Evolutionary conservation across 345 rosid species (phyloP), one percentile per base, ranked within the genome.

Genomic region (Hypericum androsaemum): DNA sequence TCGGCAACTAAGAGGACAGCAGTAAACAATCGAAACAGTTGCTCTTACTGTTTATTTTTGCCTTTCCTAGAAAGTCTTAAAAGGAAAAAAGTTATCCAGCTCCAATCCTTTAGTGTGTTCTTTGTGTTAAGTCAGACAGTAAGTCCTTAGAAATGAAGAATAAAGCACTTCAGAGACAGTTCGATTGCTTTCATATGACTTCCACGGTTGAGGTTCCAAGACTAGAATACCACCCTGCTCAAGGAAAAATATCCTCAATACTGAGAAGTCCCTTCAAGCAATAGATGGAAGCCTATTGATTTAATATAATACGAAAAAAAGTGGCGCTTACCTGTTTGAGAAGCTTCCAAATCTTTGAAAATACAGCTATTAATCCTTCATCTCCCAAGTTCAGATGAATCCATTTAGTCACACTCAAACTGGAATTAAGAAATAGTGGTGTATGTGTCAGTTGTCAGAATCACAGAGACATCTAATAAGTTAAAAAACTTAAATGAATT

Each of bases 151-250:
- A 22, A 22, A 5, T 4, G 10, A 55, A 63, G 46, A 48, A 44
- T 0, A 8, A 13, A 60, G 85, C 98, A 95, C n/a, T n/a, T 88
- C 81, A 2, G 98, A 80, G 42, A 76, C 97, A 43, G 59, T 76
- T 10, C 72, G 94, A 36, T 88, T 92, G 52, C 71, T 80, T 73
- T 78, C 86, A 74, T 92, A 92, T 52, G 98, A 88, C 52, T 69
- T 66, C 98, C 95, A 92, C 41, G 98, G 94, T 70, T 92, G 98
- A 71, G 97, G 95, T 74, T 92, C 95, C 86, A 92, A 58, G 22
- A 92, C 65, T 39, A 92, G 72, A 49, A 77, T 63, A 50, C 98
- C 98, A 69, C 98, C 98, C 97, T 92, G 78, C 56, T 53, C 66
- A 52, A 52, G 38, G 44, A 12, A 54, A 17, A 40, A 54, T 15